These are phyloP conservation scores for Termitomyces heimii DNA, from an alignment of 768 basidiomycete species.

Conservation along the genomic window DNA sequence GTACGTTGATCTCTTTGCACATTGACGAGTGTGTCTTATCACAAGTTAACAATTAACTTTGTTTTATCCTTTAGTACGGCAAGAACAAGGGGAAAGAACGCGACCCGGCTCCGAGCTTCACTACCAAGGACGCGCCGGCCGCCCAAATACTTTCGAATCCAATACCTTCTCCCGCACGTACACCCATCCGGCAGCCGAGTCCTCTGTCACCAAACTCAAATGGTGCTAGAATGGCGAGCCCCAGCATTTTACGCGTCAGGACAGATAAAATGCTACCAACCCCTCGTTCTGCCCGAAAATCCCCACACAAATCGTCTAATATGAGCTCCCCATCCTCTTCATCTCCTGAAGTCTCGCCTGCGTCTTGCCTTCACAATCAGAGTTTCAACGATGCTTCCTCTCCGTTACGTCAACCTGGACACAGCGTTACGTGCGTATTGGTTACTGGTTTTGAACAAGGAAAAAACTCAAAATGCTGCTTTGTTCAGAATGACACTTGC, in stretches of 20 bases:
- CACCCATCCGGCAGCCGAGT: constrained; percentile 16
- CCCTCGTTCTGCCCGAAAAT: constrained; percentile 16
- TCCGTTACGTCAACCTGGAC: constrained; percentile 31
- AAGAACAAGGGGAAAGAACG: constrained; percentile 55
- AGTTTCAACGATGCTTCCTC: constrained; percentile 17
- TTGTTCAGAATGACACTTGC: constrained; percentile 64
- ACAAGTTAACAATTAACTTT: constrained; percentile 13
- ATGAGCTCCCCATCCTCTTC: constrained; percentile 12
- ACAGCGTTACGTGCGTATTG: constrained; percentile 49
- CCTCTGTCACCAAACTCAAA: constrained; percentile 18
- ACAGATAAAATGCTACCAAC: constrained; percentile 18
- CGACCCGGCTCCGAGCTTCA: constrained; percentile 28
- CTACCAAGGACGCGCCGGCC: constrained; percentile 23
- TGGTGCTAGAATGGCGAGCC: constrained; percentile 15
- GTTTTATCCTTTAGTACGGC: constrained; percentile 36
- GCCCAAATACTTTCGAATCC: constrained; percentile 33
- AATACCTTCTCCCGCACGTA: constrained; percentile 13
- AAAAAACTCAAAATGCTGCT: background rate
- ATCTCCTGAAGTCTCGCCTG: constrained; percentile 12
- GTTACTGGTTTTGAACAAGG: constrained; percentile 1
- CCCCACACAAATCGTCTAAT: background rate
- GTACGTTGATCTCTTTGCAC: constrained; percentile 30
- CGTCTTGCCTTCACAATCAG: constrained; percentile 19
- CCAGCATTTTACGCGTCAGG: constrained; percentile 20
- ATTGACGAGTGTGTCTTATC: constrained; percentile 1